Evolutionary conservation across 208 protist species (phyloP).

Genomic region (Blastocrithidia nonstop): DNA sequence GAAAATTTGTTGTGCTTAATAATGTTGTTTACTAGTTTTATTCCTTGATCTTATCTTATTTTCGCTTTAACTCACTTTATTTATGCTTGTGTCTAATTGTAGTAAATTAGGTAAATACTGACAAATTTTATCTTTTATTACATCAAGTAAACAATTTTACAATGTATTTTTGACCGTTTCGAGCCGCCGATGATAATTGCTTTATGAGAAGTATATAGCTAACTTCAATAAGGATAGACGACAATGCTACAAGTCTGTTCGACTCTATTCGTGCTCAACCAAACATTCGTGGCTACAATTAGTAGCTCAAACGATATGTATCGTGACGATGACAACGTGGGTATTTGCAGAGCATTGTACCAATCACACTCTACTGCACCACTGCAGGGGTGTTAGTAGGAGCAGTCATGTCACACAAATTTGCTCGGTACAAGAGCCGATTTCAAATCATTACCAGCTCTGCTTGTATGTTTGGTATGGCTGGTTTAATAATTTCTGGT

Average conservation of each 20-base stretch:
- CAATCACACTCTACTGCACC: constrained; percentile 49
- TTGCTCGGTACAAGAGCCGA: constrained; percentile 67
- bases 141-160: too few relatives aligned
- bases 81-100: too few relatives aligned
- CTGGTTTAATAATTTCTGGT: constrained; percentile 49
- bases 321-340: constrained; percentile 75
- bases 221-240: neutral
- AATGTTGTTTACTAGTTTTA: too few relatives aligned
- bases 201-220: constrained; percentile 62
- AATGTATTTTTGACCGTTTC: constrained; percentile 76
- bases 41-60: too few relatives aligned
- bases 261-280: constrained; percentile 40
- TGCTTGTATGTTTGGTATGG: constrained; percentile 54
- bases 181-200: constrained; percentile 73
- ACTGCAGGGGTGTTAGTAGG: constrained; percentile 41
- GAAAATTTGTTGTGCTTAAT: too few relatives aligned
- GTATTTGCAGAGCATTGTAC: constrained; percentile 61
- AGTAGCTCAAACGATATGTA: constrained; percentile 53
- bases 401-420: constrained; percentile 51
- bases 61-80: too few relatives aligned
- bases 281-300: constrained; percentile 37
- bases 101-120: too few relatives aligned
- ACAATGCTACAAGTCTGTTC: constrained; percentile 42
- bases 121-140: too few relatives aligned
- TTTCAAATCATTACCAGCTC: constrained; percentile 67